phyloP scores from a whole-genome alignment of 2,329 filamentous ascomycete species.

The Claviceps quebecensis region DNA sequence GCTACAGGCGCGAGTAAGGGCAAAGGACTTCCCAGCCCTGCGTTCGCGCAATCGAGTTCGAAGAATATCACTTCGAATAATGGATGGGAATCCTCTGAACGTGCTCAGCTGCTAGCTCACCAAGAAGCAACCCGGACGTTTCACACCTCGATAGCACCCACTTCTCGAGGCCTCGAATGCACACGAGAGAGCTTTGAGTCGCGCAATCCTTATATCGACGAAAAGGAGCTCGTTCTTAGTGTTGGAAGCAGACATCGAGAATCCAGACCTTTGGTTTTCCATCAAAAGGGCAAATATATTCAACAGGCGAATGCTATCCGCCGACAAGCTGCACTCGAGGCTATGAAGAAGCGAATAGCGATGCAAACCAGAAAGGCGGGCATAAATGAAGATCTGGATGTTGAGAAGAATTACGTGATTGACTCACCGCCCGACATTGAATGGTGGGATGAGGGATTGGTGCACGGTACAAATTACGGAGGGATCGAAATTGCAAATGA shows the following conservation, averaged over 20 bases:
- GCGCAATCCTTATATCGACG: constrained; percentile 70
- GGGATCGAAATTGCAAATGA: constrained; percentile 49
- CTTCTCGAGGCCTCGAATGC: constrained; percentile 7
- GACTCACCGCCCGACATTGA: constrained; percentile 77
- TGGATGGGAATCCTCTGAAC: constrained; percentile 11
- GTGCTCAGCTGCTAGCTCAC: neutral
- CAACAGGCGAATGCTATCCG: constrained; percentile 82
- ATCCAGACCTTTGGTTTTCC: constrained; percentile 71
- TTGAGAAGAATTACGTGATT: constrained; percentile 79
- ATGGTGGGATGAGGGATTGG: constrained; percentile 92
- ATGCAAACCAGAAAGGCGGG: constrained; percentile 78
- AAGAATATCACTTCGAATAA: constrained; percentile 30
- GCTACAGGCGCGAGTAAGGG: constrained; percentile 48
- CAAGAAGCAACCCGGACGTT: constrained; percentile 3
- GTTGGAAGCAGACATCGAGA: constrained; percentile 46
- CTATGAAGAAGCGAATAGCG: constrained; percentile 88
- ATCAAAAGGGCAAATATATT: constrained; percentile 94
- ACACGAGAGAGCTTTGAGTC: neutral
- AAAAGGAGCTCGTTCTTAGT: constrained; percentile 47
- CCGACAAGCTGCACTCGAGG: constrained; percentile 76
- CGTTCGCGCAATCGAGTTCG: constrained; percentile 44
- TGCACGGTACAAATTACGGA: constrained; percentile 62
- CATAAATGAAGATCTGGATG: constrained; percentile 78
- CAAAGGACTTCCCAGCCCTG: constrained; percentile 60
- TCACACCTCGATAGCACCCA: neutral